Evolutionary conservation across 2,329 filamentous ascomycete species (phyloP), one percentile per base, ranked within the genome.

Genomic region (Ilyonectria destructans): DNA sequence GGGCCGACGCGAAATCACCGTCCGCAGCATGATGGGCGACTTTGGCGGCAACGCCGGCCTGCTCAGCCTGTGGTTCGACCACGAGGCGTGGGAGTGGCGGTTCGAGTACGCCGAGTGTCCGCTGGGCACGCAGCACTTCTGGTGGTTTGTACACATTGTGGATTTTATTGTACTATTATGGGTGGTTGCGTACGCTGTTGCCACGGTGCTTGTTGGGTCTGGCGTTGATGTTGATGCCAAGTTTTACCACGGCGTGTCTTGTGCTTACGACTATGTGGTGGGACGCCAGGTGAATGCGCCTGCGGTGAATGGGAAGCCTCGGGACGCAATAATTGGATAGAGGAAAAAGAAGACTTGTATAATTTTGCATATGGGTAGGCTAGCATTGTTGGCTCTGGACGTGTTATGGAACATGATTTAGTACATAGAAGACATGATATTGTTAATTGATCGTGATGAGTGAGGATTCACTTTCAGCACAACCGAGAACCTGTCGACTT

Each of bases 11-110:
- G 96, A 99, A 82, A 90, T 98, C 71, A 99, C 96, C 0, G 93
- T 99, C 2, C 91, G 95, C 67, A 97, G 94, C 80, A 98, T 99
- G 95, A 99, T 99, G 96, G 96, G 96, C 63, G 93, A 93, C 64
- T 99, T 93, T 81, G 92, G 90, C n/a, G 96, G 96, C 21, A 96
- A 98, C 78, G 94, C 95, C 0, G 96, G 95, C 0, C 85, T 99
- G 48, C 82, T 99, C 46, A 96, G 93, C 69, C 87, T 93, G 1
- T 99, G 96, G 96, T 98, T 96, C 77, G 94, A 98, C 79, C 81
- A 88, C 63, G 84, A 86, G 2, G 80, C 82, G 1, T 91, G 89
- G 85, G 89, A 93, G 79, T 99, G 96, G 96, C 87, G 87, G 71
- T 93, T 93, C 72, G 93, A 96, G 74, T 96, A 96, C 74, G 85